Conservation (phyloP, 192 early-diverging fungal species). For the Rhizophagus prolifer region DNA sequence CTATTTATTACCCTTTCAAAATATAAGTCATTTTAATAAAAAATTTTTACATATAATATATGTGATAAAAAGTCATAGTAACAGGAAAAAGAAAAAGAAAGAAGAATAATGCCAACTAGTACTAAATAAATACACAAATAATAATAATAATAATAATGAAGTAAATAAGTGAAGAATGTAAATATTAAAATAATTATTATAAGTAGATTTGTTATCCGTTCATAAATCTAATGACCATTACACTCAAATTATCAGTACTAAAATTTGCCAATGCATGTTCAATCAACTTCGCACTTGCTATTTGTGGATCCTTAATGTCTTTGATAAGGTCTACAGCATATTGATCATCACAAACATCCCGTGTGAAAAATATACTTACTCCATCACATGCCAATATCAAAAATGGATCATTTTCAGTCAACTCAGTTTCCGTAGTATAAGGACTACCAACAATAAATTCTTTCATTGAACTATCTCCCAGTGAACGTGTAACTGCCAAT, state of each 20-base stretch:
- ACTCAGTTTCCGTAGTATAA: conserved; percentile 89
- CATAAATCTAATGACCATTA: conserved; percentile 74
- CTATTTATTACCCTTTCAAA: no score
- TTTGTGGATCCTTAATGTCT: conserved; percentile 71
- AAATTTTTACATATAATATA: no score
- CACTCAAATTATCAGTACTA: conserved; percentile 93
- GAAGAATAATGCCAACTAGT: no score
- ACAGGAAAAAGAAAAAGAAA: no score
- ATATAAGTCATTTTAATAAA: no score
- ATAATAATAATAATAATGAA: no score
- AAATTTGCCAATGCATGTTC: conserved; percentile 88
- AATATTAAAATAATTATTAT: no score
- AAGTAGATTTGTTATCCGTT: conserved; percentile 1
- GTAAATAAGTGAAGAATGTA: no score
- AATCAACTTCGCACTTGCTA: conserved; percentile 76
- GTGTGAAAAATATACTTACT: conserved; percentile 56
- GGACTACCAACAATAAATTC: conserved; percentile 94
- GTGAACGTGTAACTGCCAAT: conserved; percentile 91
- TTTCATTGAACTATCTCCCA: conserved; percentile 96
- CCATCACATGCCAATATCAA: conserved; percentile 98
- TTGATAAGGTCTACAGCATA: conserved; percentile 85
- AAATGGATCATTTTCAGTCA: conserved; percentile 71
- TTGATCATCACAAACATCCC: conserved; percentile 98
- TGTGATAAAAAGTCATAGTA: no score
- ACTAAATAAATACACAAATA: no score